A percentile compares a stretch with the other conserved stretches of the same genome.
Evolutionary conservation across 139 green algal species (phyloP).

Genomic region (Chlorella vulgaris): DNA sequence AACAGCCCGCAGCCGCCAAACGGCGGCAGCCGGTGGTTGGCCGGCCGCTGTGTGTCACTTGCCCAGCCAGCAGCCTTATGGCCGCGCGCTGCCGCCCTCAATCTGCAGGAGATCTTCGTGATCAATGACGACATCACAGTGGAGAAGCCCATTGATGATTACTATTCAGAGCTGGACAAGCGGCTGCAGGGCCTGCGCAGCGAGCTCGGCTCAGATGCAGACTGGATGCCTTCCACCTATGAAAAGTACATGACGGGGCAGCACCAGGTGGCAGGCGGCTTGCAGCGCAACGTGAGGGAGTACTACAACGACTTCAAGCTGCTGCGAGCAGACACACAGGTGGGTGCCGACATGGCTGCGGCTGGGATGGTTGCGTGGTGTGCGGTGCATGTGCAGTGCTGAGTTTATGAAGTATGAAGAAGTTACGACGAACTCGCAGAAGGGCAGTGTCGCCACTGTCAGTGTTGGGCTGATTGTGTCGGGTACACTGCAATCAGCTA

Average conservation of each 20-base stretch:
- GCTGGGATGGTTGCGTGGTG: too few species aligned
- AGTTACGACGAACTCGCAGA: too few species aligned
- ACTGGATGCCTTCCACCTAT: conserved; percentile 37
- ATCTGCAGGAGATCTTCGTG: conserved; percentile 29
- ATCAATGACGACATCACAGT: conserved; percentile 42
- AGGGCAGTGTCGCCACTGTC: too few species aligned
- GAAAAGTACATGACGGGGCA: conserved; percentile 38
- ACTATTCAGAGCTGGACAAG: conserved; percentile 36
- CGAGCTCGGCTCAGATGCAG: conserved; percentile 16
- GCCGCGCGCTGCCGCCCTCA: not conserved
- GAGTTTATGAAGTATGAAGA: too few species aligned
- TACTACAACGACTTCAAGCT: conserved; percentile 44
- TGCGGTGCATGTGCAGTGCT: too few species aligned
- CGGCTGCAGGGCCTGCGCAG: conserved; percentile 27
- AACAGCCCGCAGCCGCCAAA: not conserved
- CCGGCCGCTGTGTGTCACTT: not conserved
- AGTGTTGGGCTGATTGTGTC: too few species aligned
- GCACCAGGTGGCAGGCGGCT: conserved; percentile 16
- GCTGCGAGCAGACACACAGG: conserved; percentile 37
- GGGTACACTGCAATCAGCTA: too few species aligned
- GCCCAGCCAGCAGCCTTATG: not conserved
- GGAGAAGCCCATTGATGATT: conserved; percentile 38
- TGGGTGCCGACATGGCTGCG: conserved; percentile 4
- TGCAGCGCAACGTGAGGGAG: conserved; percentile 40
- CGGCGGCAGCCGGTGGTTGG: conserved; percentile 7